phyloP scores from a whole-genome alignment of 31 red algal species.

The Odonthalia washingtoniensis region DNA sequence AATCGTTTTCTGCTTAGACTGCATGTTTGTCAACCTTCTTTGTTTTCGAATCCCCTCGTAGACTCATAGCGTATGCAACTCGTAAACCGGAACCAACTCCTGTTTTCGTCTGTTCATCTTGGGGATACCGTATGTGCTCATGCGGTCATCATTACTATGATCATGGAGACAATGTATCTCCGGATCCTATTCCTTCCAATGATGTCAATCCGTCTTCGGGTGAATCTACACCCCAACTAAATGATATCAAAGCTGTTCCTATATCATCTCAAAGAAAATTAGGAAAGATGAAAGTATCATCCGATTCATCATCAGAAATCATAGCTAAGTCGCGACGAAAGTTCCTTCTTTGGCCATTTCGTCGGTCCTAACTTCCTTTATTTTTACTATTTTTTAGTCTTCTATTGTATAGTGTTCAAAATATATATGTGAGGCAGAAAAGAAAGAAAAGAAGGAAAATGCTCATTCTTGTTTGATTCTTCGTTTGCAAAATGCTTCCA shows the following conservation, averaged over 20 bases:
- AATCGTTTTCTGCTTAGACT: conserved; percentile 19
- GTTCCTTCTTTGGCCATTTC: not conserved
- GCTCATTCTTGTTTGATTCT: not conserved
- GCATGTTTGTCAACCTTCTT: conserved; percentile 63
- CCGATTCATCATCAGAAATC: not conserved
- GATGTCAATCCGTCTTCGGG: too few species aligned
- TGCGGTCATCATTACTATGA: conserved; percentile 82
- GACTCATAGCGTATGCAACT: conserved; percentile 17
- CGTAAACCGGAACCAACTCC: conserved; percentile 63
- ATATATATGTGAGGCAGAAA: not conserved
- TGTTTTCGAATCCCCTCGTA: conserved; percentile 63
- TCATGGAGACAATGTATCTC: conserved; percentile 30
- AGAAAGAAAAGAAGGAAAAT: not conserved
- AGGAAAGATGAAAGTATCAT: not conserved
- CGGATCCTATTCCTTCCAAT: not conserved
- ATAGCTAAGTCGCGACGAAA: not conserved
- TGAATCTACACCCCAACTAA: too few species aligned
- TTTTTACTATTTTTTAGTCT: not conserved
- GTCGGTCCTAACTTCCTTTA: not conserved
- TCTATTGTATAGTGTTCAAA: too few species aligned
- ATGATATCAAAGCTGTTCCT: too few species aligned
- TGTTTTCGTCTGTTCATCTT: conserved; percentile 52
- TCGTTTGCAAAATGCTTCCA: conserved; percentile 81
- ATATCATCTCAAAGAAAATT: too few species aligned
- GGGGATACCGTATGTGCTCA: conserved; percentile 75